These are phyloP conservation scores for Dothistroma pini DNA, from an alignment of 2,329 filamentous ascomycete genomes.

Conservation along the genomic window DNA sequence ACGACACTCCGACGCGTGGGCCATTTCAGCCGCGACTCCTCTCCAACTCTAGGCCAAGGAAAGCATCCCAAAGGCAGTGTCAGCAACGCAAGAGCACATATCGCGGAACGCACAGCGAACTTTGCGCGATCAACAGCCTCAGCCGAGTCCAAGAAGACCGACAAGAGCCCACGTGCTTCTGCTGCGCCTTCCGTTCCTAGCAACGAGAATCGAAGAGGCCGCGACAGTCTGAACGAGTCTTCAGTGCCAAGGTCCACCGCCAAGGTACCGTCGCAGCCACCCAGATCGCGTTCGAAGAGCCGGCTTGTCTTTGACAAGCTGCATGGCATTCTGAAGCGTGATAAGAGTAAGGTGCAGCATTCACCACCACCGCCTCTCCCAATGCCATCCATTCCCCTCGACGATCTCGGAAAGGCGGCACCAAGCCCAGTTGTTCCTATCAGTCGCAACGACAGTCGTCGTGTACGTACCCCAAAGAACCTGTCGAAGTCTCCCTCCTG, in stretches of 20 bases:
- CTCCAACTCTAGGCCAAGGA: conserved; percentile 20
- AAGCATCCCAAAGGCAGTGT: conserved; percentile 21
- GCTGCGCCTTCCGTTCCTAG: conserved; percentile 3
- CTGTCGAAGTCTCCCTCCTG: not conserved
- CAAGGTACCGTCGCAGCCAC: conserved; percentile 3
- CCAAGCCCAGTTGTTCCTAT: conserved; percentile 6
- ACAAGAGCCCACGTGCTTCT: conserved; percentile 12
- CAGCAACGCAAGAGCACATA: conserved; percentile 8
- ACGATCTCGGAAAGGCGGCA: not conserved
- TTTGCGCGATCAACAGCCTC: conserved; percentile 23
- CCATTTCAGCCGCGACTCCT: conserved; percentile 18
- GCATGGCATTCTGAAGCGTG: conserved; percentile 31
- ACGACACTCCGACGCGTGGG: not conserved
- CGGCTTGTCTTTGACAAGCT: conserved; percentile 30
- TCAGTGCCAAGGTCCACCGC: not conserved
- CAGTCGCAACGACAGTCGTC: conserved; percentile 4
- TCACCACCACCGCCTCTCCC: conserved; percentile 1
- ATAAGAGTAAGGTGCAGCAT: conserved; percentile 19
- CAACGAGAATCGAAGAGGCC: conserved; percentile 10
- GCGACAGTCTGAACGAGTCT: conserved; percentile 5
- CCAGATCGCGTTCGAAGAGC: conserved; percentile 29
- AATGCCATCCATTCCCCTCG: not conserved
- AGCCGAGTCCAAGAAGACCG: conserved; percentile 21
- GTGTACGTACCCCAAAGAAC: not conserved
- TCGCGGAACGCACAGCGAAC: conserved; percentile 7